Evolutionary conservation across 2,329 filamentous ascomycete species (phyloP).

Genomic region (Verticillium albo-atrum): DNA sequence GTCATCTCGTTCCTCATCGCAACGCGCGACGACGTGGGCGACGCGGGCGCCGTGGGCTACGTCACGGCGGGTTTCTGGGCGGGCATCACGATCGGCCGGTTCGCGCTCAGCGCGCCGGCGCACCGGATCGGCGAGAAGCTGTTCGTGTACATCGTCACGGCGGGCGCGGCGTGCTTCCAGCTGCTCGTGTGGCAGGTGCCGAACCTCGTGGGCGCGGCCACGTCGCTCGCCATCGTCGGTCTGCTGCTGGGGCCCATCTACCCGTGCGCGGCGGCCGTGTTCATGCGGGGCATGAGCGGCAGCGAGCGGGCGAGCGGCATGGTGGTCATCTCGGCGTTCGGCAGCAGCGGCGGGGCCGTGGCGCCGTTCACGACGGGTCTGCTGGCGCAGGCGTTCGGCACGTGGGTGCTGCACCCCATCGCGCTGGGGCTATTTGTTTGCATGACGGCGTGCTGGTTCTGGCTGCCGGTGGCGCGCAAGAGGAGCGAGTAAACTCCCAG

Average conservation of each 20-base stretch:
- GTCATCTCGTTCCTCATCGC: slow-evolving; percentile 80
- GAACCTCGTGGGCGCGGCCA: slow-evolving; percentile 66
- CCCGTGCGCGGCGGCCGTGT: slow-evolving; percentile 64
- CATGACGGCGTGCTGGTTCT: slow-evolving; percentile 64
- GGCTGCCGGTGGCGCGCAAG: slow-evolving; percentile 53
- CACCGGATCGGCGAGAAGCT: slow-evolving; percentile 64
- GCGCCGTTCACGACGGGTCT: slow-evolving; percentile 64
- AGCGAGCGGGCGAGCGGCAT: slow-evolving; percentile 59
- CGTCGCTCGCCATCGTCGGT: slow-evolving; percentile 66
- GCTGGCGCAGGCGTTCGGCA: slow-evolving; percentile 56
- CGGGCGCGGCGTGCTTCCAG: slow-evolving; percentile 63
- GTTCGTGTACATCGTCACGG: slow-evolving; percentile 60
- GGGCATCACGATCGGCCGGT: slow-evolving; percentile 73
- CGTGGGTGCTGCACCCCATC: slow-evolving; percentile 63
- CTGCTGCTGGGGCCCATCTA: slow-evolving; percentile 75
- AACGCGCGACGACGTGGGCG: slow-evolving; percentile 56
- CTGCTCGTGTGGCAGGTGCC: slow-evolving; percentile 76
- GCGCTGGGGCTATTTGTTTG: slow-evolving; percentile 59
- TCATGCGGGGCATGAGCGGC: slow-evolving; percentile 55
- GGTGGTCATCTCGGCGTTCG: slow-evolving; percentile 65
- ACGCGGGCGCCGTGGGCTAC: slow-evolving; percentile 70
- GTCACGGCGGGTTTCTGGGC: slow-evolving; percentile 70
- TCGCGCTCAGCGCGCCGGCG: slow-evolving; percentile 63
- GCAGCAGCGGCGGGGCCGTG: slow-evolving; percentile 63
- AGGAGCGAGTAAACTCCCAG: slow-evolving; percentile 53